Percentiles rank a stretch among this genome's conserved stretches.
Evolutionary conservation across 208 protist species (phyloP).

Genomic region (Crithidia bombi): DNA sequence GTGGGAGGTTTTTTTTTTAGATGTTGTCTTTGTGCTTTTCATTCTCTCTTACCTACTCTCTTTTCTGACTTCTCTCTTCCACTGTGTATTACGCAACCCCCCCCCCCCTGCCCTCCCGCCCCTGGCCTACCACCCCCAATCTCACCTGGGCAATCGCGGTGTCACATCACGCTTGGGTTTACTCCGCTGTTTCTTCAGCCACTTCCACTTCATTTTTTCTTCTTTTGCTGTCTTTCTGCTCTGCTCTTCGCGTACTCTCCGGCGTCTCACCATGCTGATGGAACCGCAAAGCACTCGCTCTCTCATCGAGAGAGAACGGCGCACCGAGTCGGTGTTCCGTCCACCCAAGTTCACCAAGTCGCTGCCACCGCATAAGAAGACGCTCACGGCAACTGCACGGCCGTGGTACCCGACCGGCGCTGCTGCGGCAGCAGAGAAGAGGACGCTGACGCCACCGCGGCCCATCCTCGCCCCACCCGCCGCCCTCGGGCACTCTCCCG

Average conservation of each 20-base stretch:
- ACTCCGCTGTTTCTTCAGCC: constrained; percentile 5
- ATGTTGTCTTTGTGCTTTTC: too few species aligned
- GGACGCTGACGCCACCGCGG: constrained; percentile 21
- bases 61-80: neutral
- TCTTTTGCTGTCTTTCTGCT: constrained; percentile 12
- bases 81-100: neutral
- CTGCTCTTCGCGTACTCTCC: neutral
- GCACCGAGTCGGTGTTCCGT: constrained; percentile 70
- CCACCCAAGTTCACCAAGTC: constrained; percentile 57
- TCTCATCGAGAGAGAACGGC: constrained; percentile 63
- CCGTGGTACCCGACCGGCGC: constrained; percentile 55
- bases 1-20: too few species aligned
- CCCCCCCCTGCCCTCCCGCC: neutral
- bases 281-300: constrained; percentile 38
- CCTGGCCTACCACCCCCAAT: too few species aligned
- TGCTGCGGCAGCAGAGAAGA: constrained; percentile 19
- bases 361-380: constrained; percentile 46
- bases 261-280: constrained; percentile 37
- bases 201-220: constrained; percentile 15
- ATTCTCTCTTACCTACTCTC: too few species aligned
- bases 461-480: constrained; percentile 52
- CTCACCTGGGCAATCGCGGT: neutral
- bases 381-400: constrained; percentile 51
- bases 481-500: constrained; percentile 63
- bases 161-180: neutral